Base-by-base conservation (phyloP, 768 basidiomycete genomes). In the Rhodotorula sphaerocarpa region DNA sequence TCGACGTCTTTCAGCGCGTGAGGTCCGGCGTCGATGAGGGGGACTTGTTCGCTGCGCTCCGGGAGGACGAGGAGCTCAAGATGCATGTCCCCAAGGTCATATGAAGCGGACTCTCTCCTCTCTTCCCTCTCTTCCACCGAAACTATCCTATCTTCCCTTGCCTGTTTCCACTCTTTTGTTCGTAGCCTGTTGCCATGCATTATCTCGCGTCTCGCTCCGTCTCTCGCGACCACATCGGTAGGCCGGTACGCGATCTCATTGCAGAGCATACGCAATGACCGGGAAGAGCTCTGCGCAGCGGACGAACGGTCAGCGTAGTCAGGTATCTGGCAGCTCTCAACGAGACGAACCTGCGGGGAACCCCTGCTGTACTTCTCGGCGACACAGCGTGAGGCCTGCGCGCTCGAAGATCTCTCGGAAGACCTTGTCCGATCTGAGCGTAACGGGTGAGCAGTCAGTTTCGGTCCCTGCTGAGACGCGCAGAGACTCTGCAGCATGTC, bases 331-430 rank as follows among this genome's bases (percentile, higher is more conserved):
- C n/a, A n/a, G n/a, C n/a, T n/a, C n/a, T n/a, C n/a, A n/a, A n/a
- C 36, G 23, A 9, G 14, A 44, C 66, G 58, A n/a, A 63, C 66
- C 71, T 18, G 77, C 79, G 1, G 90, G 90, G 51, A 97, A 81
- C 3, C 93, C 93, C 12, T 81, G 77, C 72, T 99, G 93, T 0
- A 87, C 77, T 70, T 87, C 81, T 65, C 95, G 84, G 69, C 80
- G 77, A 18, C 91, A 74, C 30, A 97, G 75, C 10, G 73, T 79
- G 45, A 97, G 75, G 14, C 86, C 88, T 10, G 90, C 89, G 52
- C 81, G 76, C 41, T 77, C 71, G 74, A 99, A 97, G 25, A 85
- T 76, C 7, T 77, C 73, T 71, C 87, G 86, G 86, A 90, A 96
- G 31, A 58, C 84, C 84, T 61, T 77, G 74, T 75, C 92, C 11